Base-by-base conservation (phyloP, 371 early-diverging fungal genomes). In the Apophysomyces variabilis region DNA sequence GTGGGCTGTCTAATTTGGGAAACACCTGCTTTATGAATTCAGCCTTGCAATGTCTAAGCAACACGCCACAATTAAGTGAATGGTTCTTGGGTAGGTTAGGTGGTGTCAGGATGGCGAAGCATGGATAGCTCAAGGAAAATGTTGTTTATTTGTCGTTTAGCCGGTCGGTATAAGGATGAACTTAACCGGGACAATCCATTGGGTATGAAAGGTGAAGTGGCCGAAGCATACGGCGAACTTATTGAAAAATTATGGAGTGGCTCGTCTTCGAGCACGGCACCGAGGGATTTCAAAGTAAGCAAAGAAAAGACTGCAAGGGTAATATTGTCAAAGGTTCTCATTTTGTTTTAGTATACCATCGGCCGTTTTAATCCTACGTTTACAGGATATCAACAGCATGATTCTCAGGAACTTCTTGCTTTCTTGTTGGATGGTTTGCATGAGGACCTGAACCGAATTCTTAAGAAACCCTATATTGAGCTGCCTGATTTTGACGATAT, bases 1-100 rank as follows among this genome's bases (percentile, higher is more conserved):
- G 77, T 16, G 95, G 95, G 6, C 80, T 94, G 38, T 68, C 66
- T 32, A 95, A 95, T 66, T 77, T 94, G 21, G 95, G 95, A 57
- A 95, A 95, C 70, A 94, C 95, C 0, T 95, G 96, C 75, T 94
- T 89, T 74, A 93, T 95, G 93, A 93, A 92, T 75, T 86, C 90
- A 4, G 89, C 89, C 0, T 66, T 95, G 3, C 95, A 95, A 73
- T 93, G 93, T 66, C 74, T 94, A 18, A 84, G 87, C 68, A 88
- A 89, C 65, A 90, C 90, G 5, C 74, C 75, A 1, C 83, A 80
- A 54, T 76, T 95, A 13, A 89, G 88, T 0, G 74, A 77, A 18
- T 93, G 86, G 72, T 87, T 87, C 57, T 54, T 85, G 50, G 65
- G 77, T 77, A 71, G 56, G 69, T 50, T 50, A 18, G n/a, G 16